Evolutionary conservation across 441 rosid species (phyloP), one percentile per base, ranked within the genome.

Genomic region (Jatropha multifida): DNA sequence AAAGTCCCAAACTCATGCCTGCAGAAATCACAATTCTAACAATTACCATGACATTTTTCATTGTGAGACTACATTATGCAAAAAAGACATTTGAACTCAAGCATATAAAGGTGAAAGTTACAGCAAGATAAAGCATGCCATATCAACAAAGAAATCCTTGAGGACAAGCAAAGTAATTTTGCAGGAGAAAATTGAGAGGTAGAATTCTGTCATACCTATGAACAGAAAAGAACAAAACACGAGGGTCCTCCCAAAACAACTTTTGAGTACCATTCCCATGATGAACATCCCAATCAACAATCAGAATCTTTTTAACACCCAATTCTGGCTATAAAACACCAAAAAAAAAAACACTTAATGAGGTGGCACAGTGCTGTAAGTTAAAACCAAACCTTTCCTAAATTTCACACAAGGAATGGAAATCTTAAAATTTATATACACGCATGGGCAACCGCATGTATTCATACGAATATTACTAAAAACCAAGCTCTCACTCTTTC

Each of bases 231-330:
- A 96, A 90, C 23, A 96, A 74, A 61, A 94, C 98, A 44, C 89
- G 96, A 80, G 99, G 90, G 79, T 96, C 98, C 72, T 89, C 74
- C 97, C 97, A 92, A 80, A 96, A 96, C 82, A 85, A 84, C 85
- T 91, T 94, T 82, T 94, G 97, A 41, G 97, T 96, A 69, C 97
- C 97, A 77, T 96, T 96, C 72, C 99, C 99, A 32, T 96, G 98
- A 83, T 96, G 99, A 66, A 94, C 97, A 86, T 96, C 99, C 99
- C 99, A 94, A 81, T 94, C 99, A 81, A 92, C 98, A 79, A 96
- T 85, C 82, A 96, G 79, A 76, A 96, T 91, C 84, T 84, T 94
- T 70, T 89, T 92, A 72, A 94, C 63, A 76, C 93, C 92, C 80
- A 95, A 79, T 75, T 90, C 95, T 9, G 89, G 90, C 94, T 88